Base-by-base conservation (phyloP, 164 flowering plant species). In the Nymphaea thermarum region DNA sequence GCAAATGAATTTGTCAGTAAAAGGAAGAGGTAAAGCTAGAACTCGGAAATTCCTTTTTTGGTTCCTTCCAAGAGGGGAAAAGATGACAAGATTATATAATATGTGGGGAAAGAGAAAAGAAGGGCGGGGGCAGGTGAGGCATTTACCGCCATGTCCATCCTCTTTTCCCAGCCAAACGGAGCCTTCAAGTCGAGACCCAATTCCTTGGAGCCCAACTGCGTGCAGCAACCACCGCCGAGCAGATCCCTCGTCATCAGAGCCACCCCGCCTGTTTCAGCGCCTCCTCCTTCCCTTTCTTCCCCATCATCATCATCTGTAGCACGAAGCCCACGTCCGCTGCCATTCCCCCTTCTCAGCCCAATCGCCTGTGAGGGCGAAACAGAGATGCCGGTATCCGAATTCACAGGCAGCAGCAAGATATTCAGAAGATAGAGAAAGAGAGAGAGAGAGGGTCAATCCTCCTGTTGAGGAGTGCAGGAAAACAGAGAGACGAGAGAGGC, bases 171-270 rank as follows among this genome's bases (percentile, higher is more conserved):
- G 60, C 87, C 87, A 59, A 62, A 70, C 4, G 87, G 85, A 25
- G 84, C 98, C 59, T 90, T 84, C 71, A 84, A 71, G 53, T 90
- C 98, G 16, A 92, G 90, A 85, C 90, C 95, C 66, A 92, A 72
- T 69, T 92, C 95, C 70, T 47, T 47, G 55, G 55, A 6, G 55
- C 55, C 55, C 55, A 47, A 6, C 55, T 3, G 55, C 6, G 6
- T 47, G 11, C 11, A 6, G 55, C 10, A 47, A n/a, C n/a, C n/a
- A 3, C 87, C 73, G 17, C 85, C 83, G 67, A 69, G 90, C 60
- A 92, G 72, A 71, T 92, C 98, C 4, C 85, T 71, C 0, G 98
- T 92, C 36, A 92, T 77, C 73, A 76, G 69, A 11, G 68, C 75
- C 67, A 75, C 65, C 42, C 68, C 71, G 6, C 42, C 10, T 47